Evolutionary conservation across 345 rosid species (phyloP), one percentile per base, ranked within the genome.

Genomic region (Sisymbrium irio): DNA sequence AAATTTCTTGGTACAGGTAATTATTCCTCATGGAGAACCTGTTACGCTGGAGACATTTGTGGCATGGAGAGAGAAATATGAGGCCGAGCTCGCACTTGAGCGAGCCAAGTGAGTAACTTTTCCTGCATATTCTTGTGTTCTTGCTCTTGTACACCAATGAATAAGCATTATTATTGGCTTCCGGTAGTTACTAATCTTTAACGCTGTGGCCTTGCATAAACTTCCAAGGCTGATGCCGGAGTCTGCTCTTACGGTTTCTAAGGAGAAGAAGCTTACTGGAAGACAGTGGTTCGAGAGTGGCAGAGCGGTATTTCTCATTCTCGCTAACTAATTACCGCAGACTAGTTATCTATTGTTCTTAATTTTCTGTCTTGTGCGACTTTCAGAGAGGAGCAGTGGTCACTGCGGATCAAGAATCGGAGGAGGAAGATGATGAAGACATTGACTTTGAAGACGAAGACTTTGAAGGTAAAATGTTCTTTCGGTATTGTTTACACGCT

Each of bases 221-320:
- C 46, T 75, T 80, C 51, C 79, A 87, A 75, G 99, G 86, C 60
- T 88, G 78, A 95, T 92, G 97, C 98, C 97, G 0, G 99, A 92
- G 73, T 84, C 96, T 83, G 98, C 83, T 55, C 96, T 92, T 35
- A 51, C 86, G 1, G 77, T 85, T 69, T 63, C 91, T 4, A 92
- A 92, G 80, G 97, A 95, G 82, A 95, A 89, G 85, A 92, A 80
- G 83, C 89, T 92, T 67, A 14, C 88, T 1, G 98, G 99, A 81
- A 92, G 97, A 80, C 97, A 85, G 80, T 92, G 94, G 96, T 95
- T 92, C 74, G 99, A 95, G 74, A 88, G 90, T 73, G 98, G 96
- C 80, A 83, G 82, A 85, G 89, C 86, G 78, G 93, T 92, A 83
- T 65, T 72, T 53, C 25, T 69, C 35, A 39, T 30, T 50, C 55